Conservation (phyloP, 1,284 basidiomycete species). For the Cutaneotrichosporon cavernicola region DNA sequence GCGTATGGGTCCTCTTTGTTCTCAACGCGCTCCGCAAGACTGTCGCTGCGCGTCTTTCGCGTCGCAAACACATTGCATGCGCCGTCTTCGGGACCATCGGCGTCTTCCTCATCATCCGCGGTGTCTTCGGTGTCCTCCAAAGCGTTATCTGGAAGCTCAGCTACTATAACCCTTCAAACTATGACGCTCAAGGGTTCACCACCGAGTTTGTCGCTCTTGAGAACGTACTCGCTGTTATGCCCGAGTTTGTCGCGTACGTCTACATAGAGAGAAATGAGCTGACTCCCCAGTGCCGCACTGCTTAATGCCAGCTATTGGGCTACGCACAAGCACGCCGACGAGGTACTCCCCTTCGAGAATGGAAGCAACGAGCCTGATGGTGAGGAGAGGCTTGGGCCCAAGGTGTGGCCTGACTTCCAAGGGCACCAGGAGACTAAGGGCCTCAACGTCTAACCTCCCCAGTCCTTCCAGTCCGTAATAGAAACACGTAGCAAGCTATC, state of each 20-base stretch:
- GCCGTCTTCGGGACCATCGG: conserved; percentile 25
- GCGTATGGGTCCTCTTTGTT: conserved; percentile 27
- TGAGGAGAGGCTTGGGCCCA: neutral
- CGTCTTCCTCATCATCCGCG: conserved; percentile 29
- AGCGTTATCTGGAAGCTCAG: conserved; percentile 19
- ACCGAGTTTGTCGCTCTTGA: conserved; percentile 22
- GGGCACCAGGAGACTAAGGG: neutral
- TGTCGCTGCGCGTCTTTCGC: neutral
- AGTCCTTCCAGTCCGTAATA: neutral
- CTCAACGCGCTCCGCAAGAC: conserved; percentile 11
- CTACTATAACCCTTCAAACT: conserved; percentile 28
- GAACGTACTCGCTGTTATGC: conserved; percentile 22
- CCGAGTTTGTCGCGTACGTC: conserved; percentile 25
- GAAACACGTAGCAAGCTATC: neutral
- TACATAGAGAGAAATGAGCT: neutral
- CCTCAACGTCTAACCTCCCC: neutral
- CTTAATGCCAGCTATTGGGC: conserved; percentile 19
- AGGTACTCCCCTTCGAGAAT: neutral
- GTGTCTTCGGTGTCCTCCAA: conserved; percentile 38
- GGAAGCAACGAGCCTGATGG: neutral
- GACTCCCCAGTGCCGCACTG: conserved; percentile 9
- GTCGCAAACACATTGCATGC: neutral
- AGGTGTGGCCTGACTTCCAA: neutral
- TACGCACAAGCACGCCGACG: neutral
- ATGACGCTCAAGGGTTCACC: conserved; percentile 19